A percentile compares a stretch with the other conserved stretches of the same genome.
Evolutionary conservation across 768 basidiomycete species (phyloP).

Genomic region (Hygrocybe punicea): DNA sequence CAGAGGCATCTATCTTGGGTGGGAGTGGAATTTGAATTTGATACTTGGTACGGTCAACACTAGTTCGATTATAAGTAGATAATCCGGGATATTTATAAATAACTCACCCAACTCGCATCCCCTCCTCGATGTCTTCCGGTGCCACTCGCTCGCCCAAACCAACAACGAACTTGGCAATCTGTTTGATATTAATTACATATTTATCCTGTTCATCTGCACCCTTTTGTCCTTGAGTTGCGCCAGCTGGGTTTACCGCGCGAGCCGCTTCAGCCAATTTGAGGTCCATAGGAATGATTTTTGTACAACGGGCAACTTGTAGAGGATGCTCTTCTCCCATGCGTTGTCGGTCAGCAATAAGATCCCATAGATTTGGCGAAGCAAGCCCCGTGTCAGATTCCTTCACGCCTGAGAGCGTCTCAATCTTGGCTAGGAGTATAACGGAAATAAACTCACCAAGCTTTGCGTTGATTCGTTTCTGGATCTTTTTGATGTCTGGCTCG

Average conservation of each 20-base stretch:
- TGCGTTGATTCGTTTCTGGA: slow-evolving; percentile 97
- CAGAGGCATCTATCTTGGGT: slow-evolving; percentile 97
- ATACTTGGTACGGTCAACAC: slow-evolving; percentile 94
- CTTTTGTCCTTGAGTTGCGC: slow-evolving; percentile 82
- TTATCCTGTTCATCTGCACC: slow-evolving; percentile 99
- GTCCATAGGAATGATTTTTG: slow-evolving; percentile 92
- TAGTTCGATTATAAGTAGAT: slow-evolving; percentile 28
- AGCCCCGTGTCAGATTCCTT: slow-evolving; percentile 99
- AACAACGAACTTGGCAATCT: slow-evolving; percentile 99
- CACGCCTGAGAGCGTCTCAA: slow-evolving; percentile 52
- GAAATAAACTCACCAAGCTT: slow-evolving; percentile 67
- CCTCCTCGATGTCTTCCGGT: slow-evolving; percentile 98
- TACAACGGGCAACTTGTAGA: slow-evolving; percentile 95
- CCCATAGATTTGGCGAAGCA: slow-evolving; percentile 96
- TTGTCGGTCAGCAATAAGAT: slow-evolving; percentile 86
- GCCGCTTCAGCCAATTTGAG: slow-evolving; percentile 73
- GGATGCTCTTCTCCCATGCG: slow-evolving; percentile 92
- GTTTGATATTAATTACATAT: slow-evolving; percentile 99
- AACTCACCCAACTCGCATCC: slow-evolving; percentile 98
- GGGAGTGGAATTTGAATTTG: slow-evolving; percentile 98
- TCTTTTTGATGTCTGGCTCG: slow-evolving; percentile 89
- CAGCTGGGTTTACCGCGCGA: slow-evolving; percentile 70
- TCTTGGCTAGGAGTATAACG: background rate
- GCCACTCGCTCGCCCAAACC: slow-evolving; percentile 95
- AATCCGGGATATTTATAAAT: background rate